Base-by-base conservation (phyloP, 768 basidiomycete genomes). In the Infundibulicybe gibba region DNA sequence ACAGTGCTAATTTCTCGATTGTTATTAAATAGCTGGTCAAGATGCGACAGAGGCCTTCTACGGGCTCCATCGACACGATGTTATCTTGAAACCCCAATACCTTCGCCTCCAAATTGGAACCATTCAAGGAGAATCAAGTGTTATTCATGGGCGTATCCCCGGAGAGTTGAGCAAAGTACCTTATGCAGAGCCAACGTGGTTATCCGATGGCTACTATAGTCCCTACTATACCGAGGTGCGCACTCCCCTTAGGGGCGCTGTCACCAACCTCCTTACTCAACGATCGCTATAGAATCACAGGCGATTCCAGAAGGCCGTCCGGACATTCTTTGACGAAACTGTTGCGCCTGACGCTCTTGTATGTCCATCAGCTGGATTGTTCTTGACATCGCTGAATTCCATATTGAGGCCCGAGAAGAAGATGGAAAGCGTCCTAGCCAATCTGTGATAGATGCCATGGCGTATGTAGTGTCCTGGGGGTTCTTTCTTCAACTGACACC, bases 1-100 rank as follows among this genome's bases (percentile, higher is more conserved):
- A 20, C 32, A 49, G 15, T 49, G 14, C 10, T 31, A 17, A n/a
- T 15, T 19, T 9, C 41, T n/a, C n/a, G n/a, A n/a, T n/a, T n/a
- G n/a, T 60, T 1, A 65, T 79, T 54, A 68, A 79, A 39, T 68
- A 86, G 92, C 88, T 41, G 93, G 92, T 3, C 76, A 90, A 66
- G 94, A 97, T 58, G 87, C 85, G 0, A 97, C 94, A 0, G 89
- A 93, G 41, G 79, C 80, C 9, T 97, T 98, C 71, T 97, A 88
- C 56, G 85, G 89, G 32, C 81, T 98, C 20, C 95, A 98, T 62
- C 79, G 87, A 43, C 81, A 87, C 43, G 94, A 97, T 57, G 78
- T 97, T n/a, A 76, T 98, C 40, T 67, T 74, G 51, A 83, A 78
- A 54, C 87, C 90, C 2, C 87, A 90, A 49, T 92, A 87, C 57